Percentiles rank a stretch among this genome's conserved stretches.
phyloP scores from a whole-genome alignment of 768 basidiomycete species.

The Fibroporia radiculosa region DNA sequence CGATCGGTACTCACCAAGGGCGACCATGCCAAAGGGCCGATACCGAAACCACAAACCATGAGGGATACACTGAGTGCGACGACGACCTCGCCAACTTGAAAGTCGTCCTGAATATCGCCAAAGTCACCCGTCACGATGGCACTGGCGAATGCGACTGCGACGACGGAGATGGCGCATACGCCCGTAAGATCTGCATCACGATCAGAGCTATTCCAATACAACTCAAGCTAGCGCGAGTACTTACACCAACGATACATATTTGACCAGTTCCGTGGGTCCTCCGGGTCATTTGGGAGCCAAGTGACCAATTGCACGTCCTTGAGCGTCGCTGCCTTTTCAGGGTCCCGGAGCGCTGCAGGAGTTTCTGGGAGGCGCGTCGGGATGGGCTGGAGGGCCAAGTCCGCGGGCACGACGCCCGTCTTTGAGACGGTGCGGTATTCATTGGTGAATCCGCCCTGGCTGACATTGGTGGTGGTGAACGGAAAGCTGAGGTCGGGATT shows the following conservation, averaged over 20 bases:
- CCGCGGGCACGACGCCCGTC: conserved; percentile 23
- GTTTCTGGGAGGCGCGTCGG: conserved; percentile 18
- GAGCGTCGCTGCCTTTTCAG: conserved; percentile 27
- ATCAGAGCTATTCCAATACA: not conserved
- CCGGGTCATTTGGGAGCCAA: conserved; percentile 29
- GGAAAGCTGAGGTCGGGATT: conserved; percentile 24
- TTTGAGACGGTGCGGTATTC: conserved; percentile 26
- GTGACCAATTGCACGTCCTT: conserved; percentile 28
- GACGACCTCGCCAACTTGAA: conserved; percentile 26
- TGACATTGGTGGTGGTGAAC: conserved; percentile 20
- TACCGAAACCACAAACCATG: conserved; percentile 31
- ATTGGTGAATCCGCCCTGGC: conserved; percentile 23
- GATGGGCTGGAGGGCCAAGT: conserved; percentile 21
- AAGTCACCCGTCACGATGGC: conserved; percentile 33
- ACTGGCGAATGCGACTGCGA: conserved; percentile 29
- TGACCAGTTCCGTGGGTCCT: conserved; percentile 33
- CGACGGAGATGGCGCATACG: conserved; percentile 24
- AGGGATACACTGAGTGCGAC: conserved; percentile 27
- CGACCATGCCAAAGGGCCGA: conserved; percentile 24
- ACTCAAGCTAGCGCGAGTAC: not conserved
- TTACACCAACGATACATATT: conserved; percentile 26
- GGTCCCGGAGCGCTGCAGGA: conserved; percentile 21
- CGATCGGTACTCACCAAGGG: conserved; percentile 14
- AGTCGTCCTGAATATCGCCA: conserved; percentile 23
- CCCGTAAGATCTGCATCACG: conserved; percentile 21